Evolutionary conservation across 768 basidiomycete species (phyloP), one percentile per base, ranked within the genome.

Genomic region (Boletus huronensis): DNA sequence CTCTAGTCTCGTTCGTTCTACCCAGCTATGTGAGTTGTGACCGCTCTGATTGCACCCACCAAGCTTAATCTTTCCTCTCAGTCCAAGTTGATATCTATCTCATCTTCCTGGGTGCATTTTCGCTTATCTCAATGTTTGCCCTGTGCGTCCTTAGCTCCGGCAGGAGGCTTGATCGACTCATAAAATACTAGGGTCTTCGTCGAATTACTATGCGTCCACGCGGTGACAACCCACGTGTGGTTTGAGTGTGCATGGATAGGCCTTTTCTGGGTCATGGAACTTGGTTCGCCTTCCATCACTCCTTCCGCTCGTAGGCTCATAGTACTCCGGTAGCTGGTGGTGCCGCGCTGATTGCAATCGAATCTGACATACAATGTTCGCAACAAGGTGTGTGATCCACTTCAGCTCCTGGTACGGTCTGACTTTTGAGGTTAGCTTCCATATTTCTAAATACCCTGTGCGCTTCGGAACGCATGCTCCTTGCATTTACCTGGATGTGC

Each of bases 231-330:
- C 23, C 78, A 76, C n/a, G 81, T 89, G 16, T 88, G 85, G 84
- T 85, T 89, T 58, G 88, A 90, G 64, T 80, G 79, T 59, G 44
- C 69, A 23, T 90, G 87, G 87, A 70, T 83, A 34, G 71, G 73
- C 1, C 17, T 83, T 6, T 83, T 84, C 60, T 84, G 81, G 65
- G 39, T 79, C 13, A 68, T 88, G 70, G 73, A 85, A 58, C 72
- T 90, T 5, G 77, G 88, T 90, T 64, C 35, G 79, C 67, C 44
- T 45, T 28, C 45, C 19, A 13, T 46, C 39, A 16, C 3, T 46
- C 28, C 36, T 58, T 28, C 38, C 35, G 14, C 58, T 14, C 54
- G 25, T 42, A 21, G 6, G 35, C 43, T 65, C 28, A 64, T 26
- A 17, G 14, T 51, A 2, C 40, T 42, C 42, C 25, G n/a, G 45